Evolutionary conservation across 371 early-diverging fungal genomes (phyloP).

Genomic region (Haplosporangium sp.): DNA sequence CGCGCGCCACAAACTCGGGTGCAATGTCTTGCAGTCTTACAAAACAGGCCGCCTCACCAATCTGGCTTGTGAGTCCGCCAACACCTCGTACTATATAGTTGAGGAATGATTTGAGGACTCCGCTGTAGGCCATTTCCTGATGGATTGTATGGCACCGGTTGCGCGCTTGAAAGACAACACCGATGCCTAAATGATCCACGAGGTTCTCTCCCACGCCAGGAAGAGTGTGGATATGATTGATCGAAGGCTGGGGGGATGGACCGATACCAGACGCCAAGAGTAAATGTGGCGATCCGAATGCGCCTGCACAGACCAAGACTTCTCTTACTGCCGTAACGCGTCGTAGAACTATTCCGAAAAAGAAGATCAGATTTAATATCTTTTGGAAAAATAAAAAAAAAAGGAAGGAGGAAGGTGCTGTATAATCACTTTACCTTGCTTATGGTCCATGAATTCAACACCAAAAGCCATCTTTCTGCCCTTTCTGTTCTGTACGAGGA

Average conservation of each 20-base stretch:
- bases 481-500: conserved; percentile 24
- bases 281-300: conserved; percentile 41
- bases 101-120: conserved; percentile 2
- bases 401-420: background rate
- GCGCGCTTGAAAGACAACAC: conserved; percentile 23
- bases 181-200: conserved; percentile 50
- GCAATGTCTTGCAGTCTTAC: conserved; percentile 48
- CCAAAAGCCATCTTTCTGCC: conserved; percentile 37
- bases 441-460: conserved; percentile 41
- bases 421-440: conserved; percentile 1
- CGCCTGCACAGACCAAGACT: conserved; percentile 38
- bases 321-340: conserved; percentile 27
- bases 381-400: conserved; percentile 1
- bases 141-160: conserved; percentile 18
- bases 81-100: conserved; percentile 14
- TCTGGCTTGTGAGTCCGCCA: conserved; percentile 23
- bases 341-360: conserved; percentile 10
- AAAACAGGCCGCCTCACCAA: conserved; percentile 35
- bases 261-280: conserved; percentile 44
- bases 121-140: background rate
- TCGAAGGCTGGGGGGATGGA: conserved; percentile 24
- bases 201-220: conserved; percentile 57
- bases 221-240: conserved; percentile 45
- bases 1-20: conserved; percentile 50
- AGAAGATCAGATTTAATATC: background rate